Evolutionary conservation across 2,329 filamentous ascomycete species (phyloP), one percentile per base, ranked within the genome.

Genomic region (Paramyrothecium sp.): DNA sequence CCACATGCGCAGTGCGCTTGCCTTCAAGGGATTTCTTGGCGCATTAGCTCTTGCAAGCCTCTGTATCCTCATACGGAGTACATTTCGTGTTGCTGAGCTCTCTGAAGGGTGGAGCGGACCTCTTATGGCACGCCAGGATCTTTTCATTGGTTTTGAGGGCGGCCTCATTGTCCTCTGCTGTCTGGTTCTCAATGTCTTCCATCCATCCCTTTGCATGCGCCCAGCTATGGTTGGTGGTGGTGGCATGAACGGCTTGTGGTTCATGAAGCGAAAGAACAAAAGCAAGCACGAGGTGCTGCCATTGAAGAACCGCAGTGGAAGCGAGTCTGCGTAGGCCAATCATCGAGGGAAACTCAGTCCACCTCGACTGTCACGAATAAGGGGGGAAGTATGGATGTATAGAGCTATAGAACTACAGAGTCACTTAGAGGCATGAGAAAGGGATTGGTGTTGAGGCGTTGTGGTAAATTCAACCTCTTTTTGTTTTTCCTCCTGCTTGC

Each of bases 21-120:
- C 69, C 19, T 86, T 87, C 72, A 73, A 72, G 52, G 75, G 75
- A n/a, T 88, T 88, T 68, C 67, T 85, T 8, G 63, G 64, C 21
- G 82, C 80, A 11, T 75, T 88, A 23, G 67, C 73, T 1, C 66
- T 87, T 2, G 78, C 84, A 2, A 87, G 85, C 20, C 53, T 88
- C 12, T 80, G 78, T 63, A 84, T 90, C 64, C 81, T 89, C 60
- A 81, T 82, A 60, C 77, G 88, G 12, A 85, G 81, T 60, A 80
- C 85, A 48, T 90, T 84, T 69, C 81, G 87, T 53, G 81, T 88
- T 22, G 82, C 81, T 1, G 87, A 90, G 76, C 72, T 90, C 61
- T 82, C 79, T 62, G 75, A 81, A 50, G 87, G 87, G 1, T 90
- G 85, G 81, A 70, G 65, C 4, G 85, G 86, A 2, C 69, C 76